A percentile compares a stretch with the other conserved stretches of the same genome.
These are phyloP conservation scores for Fusarium denticulatum DNA, from an alignment of 2,329 filamentous ascomycete genomes.

Conservation along the genomic window DNA sequence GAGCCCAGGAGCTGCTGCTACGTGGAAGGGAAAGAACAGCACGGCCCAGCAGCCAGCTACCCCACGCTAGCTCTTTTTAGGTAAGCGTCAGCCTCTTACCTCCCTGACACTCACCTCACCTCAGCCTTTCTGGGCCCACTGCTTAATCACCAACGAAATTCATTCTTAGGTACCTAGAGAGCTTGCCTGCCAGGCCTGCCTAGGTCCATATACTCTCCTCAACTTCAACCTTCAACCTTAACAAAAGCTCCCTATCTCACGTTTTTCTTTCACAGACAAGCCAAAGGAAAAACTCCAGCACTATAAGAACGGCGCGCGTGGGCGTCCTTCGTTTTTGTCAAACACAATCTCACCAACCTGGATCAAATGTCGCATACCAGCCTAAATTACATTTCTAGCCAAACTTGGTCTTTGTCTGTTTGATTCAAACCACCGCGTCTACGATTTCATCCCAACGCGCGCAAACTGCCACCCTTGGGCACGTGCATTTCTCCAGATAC, in stretches of 20 bases:
- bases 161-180: background rate
- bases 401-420: slow-evolving; percentile 17
- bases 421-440: slow-evolving; percentile 31
- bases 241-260: background rate
- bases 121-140: slow-evolving; percentile 34
- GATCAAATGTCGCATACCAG: slow-evolving; percentile 43
- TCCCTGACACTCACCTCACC: slow-evolving; percentile 7
- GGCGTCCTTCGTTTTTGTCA: background rate
- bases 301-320: background rate
- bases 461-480: background rate
- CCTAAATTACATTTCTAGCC: slow-evolving; percentile 21
- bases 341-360: background rate
- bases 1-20: slow-evolving; percentile 25
- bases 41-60: slow-evolving; percentile 3
- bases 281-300: background rate
- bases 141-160: slow-evolving; percentile 8
- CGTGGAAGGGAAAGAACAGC: background rate
- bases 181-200: slow-evolving; percentile 1
- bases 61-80: slow-evolving; percentile 26
- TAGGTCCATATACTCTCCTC: background rate
- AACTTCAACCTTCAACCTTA: slow-evolving; percentile 16
- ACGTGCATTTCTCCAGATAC: background rate
- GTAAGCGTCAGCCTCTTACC: slow-evolving; percentile 32
- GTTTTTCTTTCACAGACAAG: background rate
- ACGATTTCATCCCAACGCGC: background rate